These are phyloP conservation scores for Bonnemaisonia californica DNA, from an alignment of 31 red algal genomes.

Conservation along the genomic window DNA sequence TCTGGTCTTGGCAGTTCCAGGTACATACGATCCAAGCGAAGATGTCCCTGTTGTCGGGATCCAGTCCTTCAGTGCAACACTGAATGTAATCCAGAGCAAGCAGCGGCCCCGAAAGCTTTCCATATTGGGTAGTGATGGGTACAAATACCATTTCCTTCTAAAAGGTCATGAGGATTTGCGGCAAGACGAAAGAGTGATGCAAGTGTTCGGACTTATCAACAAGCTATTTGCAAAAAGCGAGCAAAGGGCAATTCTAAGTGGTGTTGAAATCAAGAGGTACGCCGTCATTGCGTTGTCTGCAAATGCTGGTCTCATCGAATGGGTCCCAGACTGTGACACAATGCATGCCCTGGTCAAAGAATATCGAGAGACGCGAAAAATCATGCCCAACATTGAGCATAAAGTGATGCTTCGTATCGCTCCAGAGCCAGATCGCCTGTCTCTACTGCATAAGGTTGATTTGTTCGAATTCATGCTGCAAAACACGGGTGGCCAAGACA, in stretches of 20 bases:
- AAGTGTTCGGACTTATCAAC: constrained; percentile 94
- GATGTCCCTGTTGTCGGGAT: constrained; percentile 65
- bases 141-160: constrained; percentile 91
- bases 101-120: constrained; percentile 91
- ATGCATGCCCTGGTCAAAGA: constrained; percentile 89
- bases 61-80: constrained; percentile 58
- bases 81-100: constrained; percentile 88
- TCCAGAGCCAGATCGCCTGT: constrained; percentile 87
- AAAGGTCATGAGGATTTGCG: constrained; percentile 98
- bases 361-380: constrained; percentile 88
- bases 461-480: constrained; percentile 94
- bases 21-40: constrained; percentile 78
- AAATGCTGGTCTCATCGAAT: constrained; percentile 89
- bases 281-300: constrained; percentile 85
- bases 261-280: constrained; percentile 78
- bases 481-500: constrained; percentile 86
- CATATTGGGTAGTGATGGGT: constrained; percentile 89
- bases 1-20: constrained; percentile 85
- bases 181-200: constrained; percentile 98
- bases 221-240: constrained; percentile 79
- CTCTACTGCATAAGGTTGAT: constrained; percentile 91
- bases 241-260: constrained; percentile 41
- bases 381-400: constrained; percentile 93
- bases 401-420: constrained; percentile 86
- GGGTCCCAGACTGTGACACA: constrained; percentile 95